A percentile compares a stretch with the other conserved stretches of the same genome.
These are phyloP conservation scores for Hanseniaspora mollemarum DNA, from an alignment of 805 yeast genomes.

Conservation along the genomic window DNA sequence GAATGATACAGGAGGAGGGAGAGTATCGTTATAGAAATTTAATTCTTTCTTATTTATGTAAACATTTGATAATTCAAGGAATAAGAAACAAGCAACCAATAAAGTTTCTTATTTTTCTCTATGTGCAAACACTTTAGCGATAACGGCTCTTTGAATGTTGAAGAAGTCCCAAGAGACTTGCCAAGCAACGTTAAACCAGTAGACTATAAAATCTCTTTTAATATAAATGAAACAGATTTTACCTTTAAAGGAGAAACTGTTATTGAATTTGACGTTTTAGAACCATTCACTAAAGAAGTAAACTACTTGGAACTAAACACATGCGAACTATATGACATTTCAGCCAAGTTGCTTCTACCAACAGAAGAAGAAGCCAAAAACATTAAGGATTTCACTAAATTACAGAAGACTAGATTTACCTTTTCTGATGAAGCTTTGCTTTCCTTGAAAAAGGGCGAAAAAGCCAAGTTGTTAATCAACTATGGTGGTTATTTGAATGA, in stretches of 20 bases:
- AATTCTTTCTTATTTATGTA: not conserved
- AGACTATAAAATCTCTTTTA: slow-evolving; percentile 58
- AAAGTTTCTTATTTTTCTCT: not conserved
- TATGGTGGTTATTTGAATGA: slow-evolving; percentile 59
- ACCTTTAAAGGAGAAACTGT: slow-evolving; percentile 46
- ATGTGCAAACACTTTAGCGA: slow-evolving; percentile 14
- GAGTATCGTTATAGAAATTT: too few relatives aligned
- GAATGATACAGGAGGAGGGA: too few relatives aligned
- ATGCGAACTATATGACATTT: slow-evolving; percentile 51
- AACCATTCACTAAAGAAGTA: slow-evolving; percentile 27
- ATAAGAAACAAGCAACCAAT: not conserved
- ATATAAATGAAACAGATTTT: slow-evolving; percentile 50
- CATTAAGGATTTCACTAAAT: slow-evolving; percentile 30
- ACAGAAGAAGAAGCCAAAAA: slow-evolving; percentile 30
- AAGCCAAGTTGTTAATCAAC: slow-evolving; percentile 37
- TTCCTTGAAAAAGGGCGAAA: slow-evolving; percentile 31
- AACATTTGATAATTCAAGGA: not conserved
- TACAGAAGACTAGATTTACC: slow-evolving; percentile 53
- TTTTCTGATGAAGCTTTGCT: slow-evolving; percentile 34
- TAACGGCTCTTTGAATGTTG: slow-evolving; percentile 9
- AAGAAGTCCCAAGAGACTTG: slow-evolving; percentile 25
- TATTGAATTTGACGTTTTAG: slow-evolving; percentile 45
- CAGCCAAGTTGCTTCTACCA: slow-evolving; percentile 30
- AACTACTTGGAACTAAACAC: slow-evolving; percentile 45
- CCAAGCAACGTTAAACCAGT: slow-evolving; percentile 60